Evolutionary conservation across 257 asterid genomes (phyloP), one percentile per base, ranked within the genome.

Genomic region (Solanum appendiculatum): DNA sequence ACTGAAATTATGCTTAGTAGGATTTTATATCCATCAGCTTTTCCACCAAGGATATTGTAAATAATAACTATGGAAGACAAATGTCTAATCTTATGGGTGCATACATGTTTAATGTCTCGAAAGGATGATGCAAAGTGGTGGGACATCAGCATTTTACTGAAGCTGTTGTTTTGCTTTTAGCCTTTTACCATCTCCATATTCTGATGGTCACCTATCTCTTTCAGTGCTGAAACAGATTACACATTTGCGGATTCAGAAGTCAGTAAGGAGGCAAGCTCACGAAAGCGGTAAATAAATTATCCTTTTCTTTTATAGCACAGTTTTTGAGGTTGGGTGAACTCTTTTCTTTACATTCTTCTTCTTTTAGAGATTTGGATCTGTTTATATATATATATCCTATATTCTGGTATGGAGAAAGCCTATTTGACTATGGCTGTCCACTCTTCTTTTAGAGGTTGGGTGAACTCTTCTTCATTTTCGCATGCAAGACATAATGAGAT

Each of bases 211-310:
- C 9, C 34, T 82, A 23, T 88, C 27, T 83, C 9, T 42, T 86
- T 78, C 86, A 88, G 91, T 72, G 73, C 84, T 78, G 89, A 83
- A 82, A 33, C 85, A 25, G 91, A 83, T 36, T 74, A 86, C 84
- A 74, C 87, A 44, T 83, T 88, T 73, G 89, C 77, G 18, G 87
- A 72, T 83, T 75, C 89, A 70, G 91, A 86, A 86, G 86, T 86
- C 56, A 82, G 85, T 51, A 88, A 86, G 82, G 91, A 88, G 85
- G 78, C 70, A 56, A 72, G 87, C 48, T 51, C 89, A 14, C 89
- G 91, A 21, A 88, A 88, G 70, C 87, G 91, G 91, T 88, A 88
- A 40, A 2, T 54, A 9, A 20, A 25, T 12, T 14, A 7, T 56
- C 66, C 18, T 3, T 46, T 80, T 80, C 85, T 27, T 33, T 80